A percentile compares a stretch with the other conserved stretches of the same genome.
These are phyloP conservation scores for Stagonosporopsis chrysanthemi DNA, from an alignment of 2,329 filamentous ascomycete species.

Conservation along the genomic window DNA sequence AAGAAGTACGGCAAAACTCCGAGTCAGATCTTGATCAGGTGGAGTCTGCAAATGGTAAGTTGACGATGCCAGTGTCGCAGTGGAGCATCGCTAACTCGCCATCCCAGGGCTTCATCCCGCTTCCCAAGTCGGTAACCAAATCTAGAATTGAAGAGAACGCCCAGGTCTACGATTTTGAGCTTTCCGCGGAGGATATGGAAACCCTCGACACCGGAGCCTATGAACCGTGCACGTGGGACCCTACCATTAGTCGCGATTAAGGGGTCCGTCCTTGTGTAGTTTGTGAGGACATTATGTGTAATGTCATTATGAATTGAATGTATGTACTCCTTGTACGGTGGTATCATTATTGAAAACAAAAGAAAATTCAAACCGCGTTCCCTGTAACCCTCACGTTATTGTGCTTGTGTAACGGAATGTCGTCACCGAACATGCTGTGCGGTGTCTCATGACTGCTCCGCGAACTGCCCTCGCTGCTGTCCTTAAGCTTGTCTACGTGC, in stretches of 20 bases:
- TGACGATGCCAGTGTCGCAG: too few species aligned
- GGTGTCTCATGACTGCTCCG: conserved; percentile 31
- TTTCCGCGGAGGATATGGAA: conserved; percentile 66
- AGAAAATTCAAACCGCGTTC: conserved; percentile 8
- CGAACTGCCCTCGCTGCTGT: conserved; percentile 20
- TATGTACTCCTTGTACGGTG: conserved; percentile 10
- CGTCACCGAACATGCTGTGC: conserved; percentile 38
- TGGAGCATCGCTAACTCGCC: neutral
- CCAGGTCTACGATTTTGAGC: conserved; percentile 66
- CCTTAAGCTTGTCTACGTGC: conserved; percentile 15
- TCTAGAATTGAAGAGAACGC: conserved; percentile 68
- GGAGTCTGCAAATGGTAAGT: conserved; percentile 58
- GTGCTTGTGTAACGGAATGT: conserved; percentile 34
- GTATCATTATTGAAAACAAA: conserved; percentile 14
- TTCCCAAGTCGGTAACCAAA: conserved; percentile 69
- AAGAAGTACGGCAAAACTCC: conserved; percentile 66
- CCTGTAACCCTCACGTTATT: conserved; percentile 10
- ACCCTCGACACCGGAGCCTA: conserved; percentile 63
- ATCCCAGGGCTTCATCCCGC: conserved; percentile 64
- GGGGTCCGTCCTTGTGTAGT: neutral
- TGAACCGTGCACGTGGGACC: conserved; percentile 67
- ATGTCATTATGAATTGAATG: conserved; percentile 1
- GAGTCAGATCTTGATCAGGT: conserved; percentile 66
- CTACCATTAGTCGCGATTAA: conserved; percentile 54
- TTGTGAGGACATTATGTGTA: conserved; percentile 4